A percentile compares a stretch with the other conserved stretches of the same genome.
These are phyloP conservation scores for Erysimum cheiri DNA, from an alignment of 441 rosid genomes.

Conservation along the genomic window DNA sequence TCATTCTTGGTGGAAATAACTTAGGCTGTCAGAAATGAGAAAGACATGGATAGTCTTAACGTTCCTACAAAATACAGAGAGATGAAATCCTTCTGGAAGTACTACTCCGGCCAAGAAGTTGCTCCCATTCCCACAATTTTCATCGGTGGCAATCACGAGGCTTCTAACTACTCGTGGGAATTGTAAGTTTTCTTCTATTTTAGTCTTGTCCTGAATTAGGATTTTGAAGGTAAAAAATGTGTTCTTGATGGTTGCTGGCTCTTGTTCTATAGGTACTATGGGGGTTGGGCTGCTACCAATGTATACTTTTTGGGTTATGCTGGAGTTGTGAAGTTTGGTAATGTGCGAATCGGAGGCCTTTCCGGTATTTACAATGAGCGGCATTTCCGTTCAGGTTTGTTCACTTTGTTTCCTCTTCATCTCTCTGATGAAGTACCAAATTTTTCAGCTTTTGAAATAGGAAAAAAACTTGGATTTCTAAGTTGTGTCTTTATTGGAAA, in stretches of 20 bases:
- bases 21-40: conserved; percentile 84
- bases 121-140: conserved; percentile 91
- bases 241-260: conserved; percentile 29
- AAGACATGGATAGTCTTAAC: conserved; percentile 79
- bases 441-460: not conserved
- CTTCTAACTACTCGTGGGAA: conserved; percentile 95
- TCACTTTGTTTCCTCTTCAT: conserved; percentile 6
- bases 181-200: conserved; percentile 50
- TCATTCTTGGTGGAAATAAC: not conserved
- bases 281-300: conserved; percentile 94
- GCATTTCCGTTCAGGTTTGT: conserved; percentile 67
- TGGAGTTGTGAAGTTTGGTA: conserved; percentile 88
- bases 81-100: conserved; percentile 94
- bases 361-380: conserved; percentile 80
- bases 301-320: conserved; percentile 83
- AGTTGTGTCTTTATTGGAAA: not conserved
- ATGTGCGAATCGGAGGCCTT: conserved; percentile 87
- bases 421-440: not conserved
- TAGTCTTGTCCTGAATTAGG: not conserved
- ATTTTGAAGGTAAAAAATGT: not conserved
- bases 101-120: conserved; percentile 75
- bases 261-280: conserved; percentile 67
- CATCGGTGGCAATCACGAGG: conserved; percentile 97
- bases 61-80: conserved; percentile 77
- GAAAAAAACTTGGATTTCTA: not conserved